Evolutionary conservation across 129 eudicot genomes (phyloP).

Genomic region (Sambucus nigra): DNA sequence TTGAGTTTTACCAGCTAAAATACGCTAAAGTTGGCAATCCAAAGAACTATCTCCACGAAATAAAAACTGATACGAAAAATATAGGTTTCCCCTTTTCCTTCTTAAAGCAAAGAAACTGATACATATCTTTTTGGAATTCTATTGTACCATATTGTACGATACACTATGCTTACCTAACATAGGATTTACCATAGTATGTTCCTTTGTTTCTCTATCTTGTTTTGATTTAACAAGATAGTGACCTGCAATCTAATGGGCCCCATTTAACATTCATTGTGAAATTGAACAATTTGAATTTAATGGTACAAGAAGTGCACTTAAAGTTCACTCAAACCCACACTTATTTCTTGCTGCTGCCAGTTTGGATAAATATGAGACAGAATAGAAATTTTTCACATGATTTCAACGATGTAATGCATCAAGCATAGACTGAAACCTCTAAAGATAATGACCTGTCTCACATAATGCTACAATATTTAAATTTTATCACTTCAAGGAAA

Average conservation of each 20-base stretch:
- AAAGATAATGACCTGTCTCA: neutral
- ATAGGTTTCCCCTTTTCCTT: too few relatives aligned
- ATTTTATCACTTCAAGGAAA: too few relatives aligned
- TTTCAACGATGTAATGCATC: neutral
- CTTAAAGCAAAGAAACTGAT: too few relatives aligned
- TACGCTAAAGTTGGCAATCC: too few relatives aligned
- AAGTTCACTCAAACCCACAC: neutral
- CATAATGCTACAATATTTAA: neutral
- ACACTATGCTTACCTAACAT: too few relatives aligned
- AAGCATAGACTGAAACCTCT: neutral
- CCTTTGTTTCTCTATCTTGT: neutral
- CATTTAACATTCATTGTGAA: neutral
- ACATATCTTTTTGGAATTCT: too few relatives aligned
- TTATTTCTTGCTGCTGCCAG: neutral
- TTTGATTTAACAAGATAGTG: neutral
- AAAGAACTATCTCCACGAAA: too few relatives aligned
- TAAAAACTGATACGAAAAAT: too few relatives aligned
- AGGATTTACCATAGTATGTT: neutral
- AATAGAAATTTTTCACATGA: neutral
- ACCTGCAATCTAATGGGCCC: constrained; percentile 3
- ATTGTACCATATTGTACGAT: too few relatives aligned
- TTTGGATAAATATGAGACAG: neutral
- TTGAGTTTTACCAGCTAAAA: too few relatives aligned
- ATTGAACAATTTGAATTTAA: neutral
- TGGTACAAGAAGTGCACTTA: neutral